A percentile compares a stretch with the other conserved stretches of the same genome.
phyloP scores from a whole-genome alignment of 1,284 basidiomycete species.

The Exobasidium cylindrosporum region DNA sequence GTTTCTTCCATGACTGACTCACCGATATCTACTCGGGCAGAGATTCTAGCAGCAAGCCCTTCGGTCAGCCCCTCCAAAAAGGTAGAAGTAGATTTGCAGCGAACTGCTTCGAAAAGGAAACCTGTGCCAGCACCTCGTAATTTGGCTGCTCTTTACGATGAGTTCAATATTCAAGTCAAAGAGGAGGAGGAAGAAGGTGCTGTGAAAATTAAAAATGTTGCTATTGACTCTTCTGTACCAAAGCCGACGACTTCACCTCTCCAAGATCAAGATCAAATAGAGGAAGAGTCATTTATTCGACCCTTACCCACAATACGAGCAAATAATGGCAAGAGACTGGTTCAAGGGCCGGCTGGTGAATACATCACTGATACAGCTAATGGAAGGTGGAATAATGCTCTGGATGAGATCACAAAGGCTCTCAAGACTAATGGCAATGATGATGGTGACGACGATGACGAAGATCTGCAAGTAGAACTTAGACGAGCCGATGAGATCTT shows the following conservation, averaged over 20 bases:
- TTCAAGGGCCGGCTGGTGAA: constrained; percentile 35
- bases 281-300: not conserved
- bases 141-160: constrained; percentile 11
- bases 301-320: constrained; percentile 4
- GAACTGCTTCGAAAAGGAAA: constrained; percentile 6
- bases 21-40: not conserved
- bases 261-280: not conserved
- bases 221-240: not conserved
- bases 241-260: not conserved
- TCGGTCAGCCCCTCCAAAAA: not conserved
- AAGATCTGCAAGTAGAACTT: constrained; percentile 11
- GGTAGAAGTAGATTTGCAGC: not conserved
- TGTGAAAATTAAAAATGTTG: not conserved
- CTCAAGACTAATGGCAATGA: constrained; percentile 15
- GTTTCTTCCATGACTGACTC: not conserved
- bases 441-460: constrained; percentile 14
- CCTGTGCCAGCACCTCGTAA: constrained; percentile 7
- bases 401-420: constrained; percentile 45
- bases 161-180: constrained; percentile 1
- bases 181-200: not conserved
- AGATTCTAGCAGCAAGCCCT: not conserved
- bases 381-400: constrained; percentile 37
- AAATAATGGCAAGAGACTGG: constrained; percentile 33
- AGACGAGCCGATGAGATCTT: constrained; percentile 15
- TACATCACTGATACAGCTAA: constrained; percentile 48